A percentile compares a stretch with the other conserved stretches of the same genome.
phyloP scores from a whole-genome alignment of 1,284 basidiomycete species.

The Naganishia albida region DNA sequence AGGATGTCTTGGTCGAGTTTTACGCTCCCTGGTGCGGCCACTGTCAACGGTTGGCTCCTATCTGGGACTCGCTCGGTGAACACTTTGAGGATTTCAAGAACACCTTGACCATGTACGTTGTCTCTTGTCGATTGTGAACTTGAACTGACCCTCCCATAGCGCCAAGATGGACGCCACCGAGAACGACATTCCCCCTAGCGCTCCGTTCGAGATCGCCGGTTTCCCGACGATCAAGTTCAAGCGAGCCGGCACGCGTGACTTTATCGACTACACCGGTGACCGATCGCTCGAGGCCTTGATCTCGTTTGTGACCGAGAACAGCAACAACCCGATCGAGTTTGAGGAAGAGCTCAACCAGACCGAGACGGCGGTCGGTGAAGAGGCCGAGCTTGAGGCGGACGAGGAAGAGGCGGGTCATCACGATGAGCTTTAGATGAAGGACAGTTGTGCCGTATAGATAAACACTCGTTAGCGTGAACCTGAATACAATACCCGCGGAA shows the following conservation, averaged over 20 bases:
- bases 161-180: slow-evolving; percentile 96
- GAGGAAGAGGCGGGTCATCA: slow-evolving; percentile 42
- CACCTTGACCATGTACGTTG: slow-evolving; percentile 75
- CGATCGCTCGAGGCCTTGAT: slow-evolving; percentile 81
- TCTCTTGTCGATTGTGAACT: slow-evolving; percentile 9
- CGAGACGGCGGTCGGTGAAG: slow-evolving; percentile 36
- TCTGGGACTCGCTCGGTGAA: slow-evolving; percentile 88
- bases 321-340: slow-evolving; percentile 58
- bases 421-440: slow-evolving; percentile 48
- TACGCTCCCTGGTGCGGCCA: slow-evolving; percentile 78
- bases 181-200: slow-evolving; percentile 88
- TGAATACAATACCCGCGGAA: no score
- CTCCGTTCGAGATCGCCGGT: slow-evolving; percentile 77
- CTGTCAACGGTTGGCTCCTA: slow-evolving; percentile 74
- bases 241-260: slow-evolving; percentile 79
- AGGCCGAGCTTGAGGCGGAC: slow-evolving; percentile 29
- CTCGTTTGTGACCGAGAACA: slow-evolving; percentile 78
- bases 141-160: slow-evolving; percentile 56
- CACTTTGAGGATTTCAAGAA: slow-evolving; percentile 76
- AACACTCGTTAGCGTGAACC: no score
- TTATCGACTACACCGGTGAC: slow-evolving; percentile 91
- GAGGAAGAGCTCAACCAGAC: slow-evolving; percentile 33
- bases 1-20: slow-evolving; percentile 97
- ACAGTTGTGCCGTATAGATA: no score
- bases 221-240: slow-evolving; percentile 99